phyloP scores from a whole-genome alignment of 2,329 filamentous ascomycete species.

The Harringtonia lauricola region DNA sequence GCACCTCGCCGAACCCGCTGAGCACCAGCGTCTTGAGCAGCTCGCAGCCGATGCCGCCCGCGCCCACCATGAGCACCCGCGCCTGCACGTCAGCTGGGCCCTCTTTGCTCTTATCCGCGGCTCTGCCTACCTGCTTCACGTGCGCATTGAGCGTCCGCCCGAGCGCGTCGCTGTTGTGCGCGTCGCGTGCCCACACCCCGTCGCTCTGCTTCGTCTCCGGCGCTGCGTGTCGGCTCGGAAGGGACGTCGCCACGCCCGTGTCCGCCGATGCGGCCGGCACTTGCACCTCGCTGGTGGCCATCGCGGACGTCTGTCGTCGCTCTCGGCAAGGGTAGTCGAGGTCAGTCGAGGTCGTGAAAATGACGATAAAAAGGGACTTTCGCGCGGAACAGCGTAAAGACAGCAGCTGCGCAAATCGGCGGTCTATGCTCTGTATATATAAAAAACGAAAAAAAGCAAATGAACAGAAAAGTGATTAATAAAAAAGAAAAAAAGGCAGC shows the following conservation, averaged over 20 bases:
- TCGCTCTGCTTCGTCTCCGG: conserved; percentile 1
- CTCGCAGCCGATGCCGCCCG: conserved; percentile 95
- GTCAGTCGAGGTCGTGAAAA: conserved; percentile 3
- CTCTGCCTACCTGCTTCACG: conserved; percentile 63
- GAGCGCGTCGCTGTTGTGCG: conserved; percentile 54
- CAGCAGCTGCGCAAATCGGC: neutral
- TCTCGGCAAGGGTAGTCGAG: too few relatives aligned
- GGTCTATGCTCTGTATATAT: too few relatives aligned
- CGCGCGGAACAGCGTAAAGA: too few relatives aligned
- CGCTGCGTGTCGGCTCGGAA: neutral
- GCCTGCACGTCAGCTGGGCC: conserved; percentile 54
- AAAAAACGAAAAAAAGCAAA: neutral
- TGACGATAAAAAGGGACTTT: neutral
- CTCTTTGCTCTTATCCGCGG: neutral
- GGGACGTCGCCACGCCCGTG: neutral
- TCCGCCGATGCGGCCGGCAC: neutral
- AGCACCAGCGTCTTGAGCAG: conserved; percentile 93
- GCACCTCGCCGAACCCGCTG: conserved; percentile 82
- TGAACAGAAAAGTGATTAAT: neutral
- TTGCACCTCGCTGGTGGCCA: neutral
- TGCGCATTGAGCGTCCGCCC: conserved; percentile 50
- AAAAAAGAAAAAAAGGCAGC: neutral
- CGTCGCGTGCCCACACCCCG: conserved; percentile 31
- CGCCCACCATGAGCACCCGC: conserved; percentile 85
- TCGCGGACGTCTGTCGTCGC: neutral